Conservation (phyloP, 1,284 basidiomycete species). For the Rhizoctonia solani region DNA sequence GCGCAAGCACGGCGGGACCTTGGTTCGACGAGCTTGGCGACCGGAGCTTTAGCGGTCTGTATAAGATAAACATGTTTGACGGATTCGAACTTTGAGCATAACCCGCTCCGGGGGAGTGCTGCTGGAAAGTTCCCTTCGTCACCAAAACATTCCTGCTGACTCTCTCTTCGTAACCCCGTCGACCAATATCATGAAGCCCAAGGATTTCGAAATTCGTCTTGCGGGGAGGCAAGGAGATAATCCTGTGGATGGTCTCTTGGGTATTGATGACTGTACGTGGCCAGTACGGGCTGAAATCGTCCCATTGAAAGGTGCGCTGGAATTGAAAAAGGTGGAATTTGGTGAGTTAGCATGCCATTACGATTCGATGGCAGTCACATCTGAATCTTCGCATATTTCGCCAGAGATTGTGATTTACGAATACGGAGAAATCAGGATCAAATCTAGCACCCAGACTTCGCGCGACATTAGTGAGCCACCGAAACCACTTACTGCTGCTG, state of each 20-base stretch:
- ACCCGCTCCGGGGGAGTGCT: conserved; percentile 6
- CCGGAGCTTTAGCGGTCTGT: conserved; percentile 13
- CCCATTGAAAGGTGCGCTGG: conserved; percentile 22
- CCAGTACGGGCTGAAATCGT: conserved; percentile 31
- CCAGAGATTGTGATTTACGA: conserved; percentile 25
- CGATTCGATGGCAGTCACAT: neutral
- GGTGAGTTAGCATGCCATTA: neutral
- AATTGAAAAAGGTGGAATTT: conserved; percentile 31
- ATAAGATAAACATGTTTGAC: neutral
- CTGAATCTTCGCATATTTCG: neutral
- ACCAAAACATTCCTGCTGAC: too few species aligned
- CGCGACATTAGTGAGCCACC: conserved; percentile 23
- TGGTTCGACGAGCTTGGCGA: conserved; percentile 1
- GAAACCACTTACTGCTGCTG: neutral
- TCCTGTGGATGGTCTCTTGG: conserved; percentile 27
- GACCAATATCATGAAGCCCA: conserved; percentile 25
- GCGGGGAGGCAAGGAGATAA: conserved; percentile 23
- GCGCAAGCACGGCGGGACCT: conserved; percentile 5
- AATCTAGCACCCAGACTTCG: conserved; percentile 17
- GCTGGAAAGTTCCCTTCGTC: too few species aligned
- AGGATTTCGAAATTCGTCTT: conserved; percentile 24
- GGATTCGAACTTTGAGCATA: conserved; percentile 4
- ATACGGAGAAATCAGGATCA: conserved; percentile 25
- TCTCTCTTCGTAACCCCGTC: too few species aligned
- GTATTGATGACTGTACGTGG: conserved; percentile 29